Evolutionary conservation across 345 rosid species (phyloP), one percentile per base, ranked within the genome.

Genomic region (Salix exigua): DNA sequence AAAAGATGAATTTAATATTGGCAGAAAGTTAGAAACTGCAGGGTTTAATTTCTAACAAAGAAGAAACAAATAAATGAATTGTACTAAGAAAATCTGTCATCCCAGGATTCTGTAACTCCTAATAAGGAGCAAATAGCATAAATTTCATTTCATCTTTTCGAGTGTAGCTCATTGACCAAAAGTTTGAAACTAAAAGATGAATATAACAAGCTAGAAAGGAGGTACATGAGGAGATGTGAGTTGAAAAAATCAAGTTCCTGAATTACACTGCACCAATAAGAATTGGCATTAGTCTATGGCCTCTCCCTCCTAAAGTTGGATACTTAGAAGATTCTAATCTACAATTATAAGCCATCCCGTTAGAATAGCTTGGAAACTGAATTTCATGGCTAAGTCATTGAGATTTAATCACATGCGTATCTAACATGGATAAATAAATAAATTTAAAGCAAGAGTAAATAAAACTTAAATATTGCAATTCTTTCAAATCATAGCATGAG

Each of bases 51-150:
- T 58, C 12, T 37, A 44, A 46, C 35, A 67, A 73, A 30, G 8
- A 35, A 14, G 30, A 60, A 75, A 55, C 72, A 55, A 10, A 37
- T 6, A 78, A 23, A 23, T 4, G 28, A 66, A 71, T 79, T 67
- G 18, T 48, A 63, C 31, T 16, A 61, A 1, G 50, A 38, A n/a
- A 71, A 68, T 25, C 42, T 3, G 53, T 66, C 73, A 63, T 69
- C 30, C 74, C 28, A 46, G 66, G 67, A 61, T 65, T 48, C 26
- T 31, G 58, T 4, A 65, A 38, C 18, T 76, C 61, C 63, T 46
- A 75, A 31, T 10, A 26, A 42, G 38, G 42, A 23, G 11, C 13
- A 7, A 19, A 53, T 2, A 48, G 31, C 14, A 33, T 8, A n/a
- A 16, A 31, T 48, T 37, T 25, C 13, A 46, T n/a, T 70, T 18